Conservation (phyloP, 2,329 filamentous ascomycete species). For the Tothia fuscella region DNA sequence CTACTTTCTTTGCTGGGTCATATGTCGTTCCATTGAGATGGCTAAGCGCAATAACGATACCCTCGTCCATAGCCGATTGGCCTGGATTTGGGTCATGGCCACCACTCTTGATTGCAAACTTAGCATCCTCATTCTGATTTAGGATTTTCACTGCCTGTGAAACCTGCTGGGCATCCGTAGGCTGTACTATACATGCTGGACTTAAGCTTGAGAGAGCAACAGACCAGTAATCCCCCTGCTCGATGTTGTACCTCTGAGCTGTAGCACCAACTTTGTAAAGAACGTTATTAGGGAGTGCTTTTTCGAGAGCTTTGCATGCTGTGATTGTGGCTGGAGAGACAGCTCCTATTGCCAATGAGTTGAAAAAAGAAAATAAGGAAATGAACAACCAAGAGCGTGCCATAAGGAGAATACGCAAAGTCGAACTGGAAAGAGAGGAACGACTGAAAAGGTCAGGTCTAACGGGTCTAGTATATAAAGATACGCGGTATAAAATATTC, state of each 20-base stretch:
- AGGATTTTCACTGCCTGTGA: slow-evolving; percentile 22
- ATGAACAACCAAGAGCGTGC: too few species aligned
- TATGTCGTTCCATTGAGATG: slow-evolving; percentile 25
- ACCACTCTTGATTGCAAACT: slow-evolving; percentile 28
- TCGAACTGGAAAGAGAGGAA: too few species aligned
- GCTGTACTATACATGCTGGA: slow-evolving; percentile 27
- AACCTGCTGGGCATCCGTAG: slow-evolving; percentile 22
- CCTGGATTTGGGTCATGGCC: slow-evolving; percentile 29
- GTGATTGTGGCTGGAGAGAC: background rate
- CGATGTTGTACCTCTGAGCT: background rate
- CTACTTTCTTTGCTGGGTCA: slow-evolving; percentile 22
- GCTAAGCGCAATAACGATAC: slow-evolving; percentile 26
- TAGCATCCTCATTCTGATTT: slow-evolving; percentile 20
- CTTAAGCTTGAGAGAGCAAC: slow-evolving; percentile 18
- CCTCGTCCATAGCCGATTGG: slow-evolving; percentile 24
- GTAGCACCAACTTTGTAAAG: too few species aligned
- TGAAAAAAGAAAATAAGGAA: too few species aligned
- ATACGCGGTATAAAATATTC: too few species aligned
- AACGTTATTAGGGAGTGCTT: background rate
- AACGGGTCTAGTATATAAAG: too few species aligned
- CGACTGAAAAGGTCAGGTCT: too few species aligned
- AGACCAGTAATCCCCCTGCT: slow-evolving; percentile 22
- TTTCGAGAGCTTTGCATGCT: slow-evolving; percentile 7
- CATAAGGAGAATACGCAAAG: too few species aligned
- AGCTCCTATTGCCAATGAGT: too few species aligned